Conservation (phyloP, 768 basidiomycete species). For the Amanita inopinata region DNA sequence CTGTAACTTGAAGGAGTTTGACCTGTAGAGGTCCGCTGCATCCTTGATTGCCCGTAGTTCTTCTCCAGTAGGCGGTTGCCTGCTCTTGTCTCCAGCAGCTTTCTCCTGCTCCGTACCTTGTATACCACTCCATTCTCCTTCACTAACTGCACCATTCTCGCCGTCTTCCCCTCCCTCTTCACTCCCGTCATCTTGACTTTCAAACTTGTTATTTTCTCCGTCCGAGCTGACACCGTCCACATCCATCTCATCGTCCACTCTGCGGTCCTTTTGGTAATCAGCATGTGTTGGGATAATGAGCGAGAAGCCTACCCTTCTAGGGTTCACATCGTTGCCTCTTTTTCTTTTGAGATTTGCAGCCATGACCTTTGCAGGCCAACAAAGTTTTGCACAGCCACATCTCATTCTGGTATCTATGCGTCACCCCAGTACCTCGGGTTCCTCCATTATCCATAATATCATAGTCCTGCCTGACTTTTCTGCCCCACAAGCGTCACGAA, state of each 20-base stretch:
- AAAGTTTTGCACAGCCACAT: conserved; percentile 12
- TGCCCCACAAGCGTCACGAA: too few relatives aligned
- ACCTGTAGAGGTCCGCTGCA: conserved; percentile 63
- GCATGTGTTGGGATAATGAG: background rate
- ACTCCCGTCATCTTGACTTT: background rate
- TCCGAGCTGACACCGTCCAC: conserved; percentile 7
- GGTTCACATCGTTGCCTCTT: conserved; percentile 9
- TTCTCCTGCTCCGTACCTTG: background rate
- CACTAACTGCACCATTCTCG: background rate
- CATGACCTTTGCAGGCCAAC: conserved; percentile 10
- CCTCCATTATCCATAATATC: background rate
- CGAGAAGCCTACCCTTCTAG: conserved; percentile 14
- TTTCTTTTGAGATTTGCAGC: conserved; percentile 18
- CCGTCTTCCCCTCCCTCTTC: conserved; percentile 4
- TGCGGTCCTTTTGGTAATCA: conserved; percentile 7
- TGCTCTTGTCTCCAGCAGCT: conserved; percentile 23
- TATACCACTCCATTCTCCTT: conserved; percentile 15
- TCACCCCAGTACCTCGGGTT: background rate
- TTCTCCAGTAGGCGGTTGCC: conserved; percentile 55
- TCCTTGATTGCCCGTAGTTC: conserved; percentile 69
- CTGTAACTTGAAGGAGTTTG: conserved; percentile 79
- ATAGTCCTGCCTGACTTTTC: too few relatives aligned
- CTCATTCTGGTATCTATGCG: conserved; percentile 12
- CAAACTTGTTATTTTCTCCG: background rate
- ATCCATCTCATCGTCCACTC: conserved; percentile 3